Conservation (phyloP, 805 yeast species). For the Yarrowia bubula region DNA sequence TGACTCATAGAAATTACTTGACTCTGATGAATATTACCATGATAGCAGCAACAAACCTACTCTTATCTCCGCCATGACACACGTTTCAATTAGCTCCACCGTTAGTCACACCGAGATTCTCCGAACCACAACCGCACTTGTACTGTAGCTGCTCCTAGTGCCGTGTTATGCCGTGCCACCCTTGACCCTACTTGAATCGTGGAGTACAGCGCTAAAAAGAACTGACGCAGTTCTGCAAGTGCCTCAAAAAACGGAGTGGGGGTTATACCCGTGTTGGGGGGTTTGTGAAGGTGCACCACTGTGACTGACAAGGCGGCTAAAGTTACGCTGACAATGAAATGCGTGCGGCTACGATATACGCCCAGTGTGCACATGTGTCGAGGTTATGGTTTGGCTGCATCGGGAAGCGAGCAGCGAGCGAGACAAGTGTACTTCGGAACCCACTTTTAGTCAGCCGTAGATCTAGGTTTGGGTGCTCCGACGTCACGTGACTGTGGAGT, state of each 20-base stretch:
- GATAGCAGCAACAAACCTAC: neutral
- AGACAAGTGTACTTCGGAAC: constrained; percentile 1
- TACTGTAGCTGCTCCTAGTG: too few species aligned
- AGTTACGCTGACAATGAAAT: constrained; percentile 22
- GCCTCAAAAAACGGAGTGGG: neutral
- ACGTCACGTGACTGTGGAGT: neutral
- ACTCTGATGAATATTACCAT: neutral
- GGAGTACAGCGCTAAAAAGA: neutral
- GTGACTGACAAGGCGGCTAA: constrained; percentile 18
- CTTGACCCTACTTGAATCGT: neutral
- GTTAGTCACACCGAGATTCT: neutral
- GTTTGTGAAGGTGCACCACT: neutral
- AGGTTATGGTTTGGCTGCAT: constrained; percentile 12
- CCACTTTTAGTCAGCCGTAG: constrained; percentile 8
- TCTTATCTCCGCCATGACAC: neutral
- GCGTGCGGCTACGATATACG: neutral
- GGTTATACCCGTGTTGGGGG: neutral
- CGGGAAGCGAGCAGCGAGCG: constrained; percentile 15
- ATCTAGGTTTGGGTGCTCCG: neutral
- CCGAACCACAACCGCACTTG: neutral
- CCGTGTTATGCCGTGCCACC: neutral
- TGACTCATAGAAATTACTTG: constrained; percentile 16
- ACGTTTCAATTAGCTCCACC: too few species aligned
- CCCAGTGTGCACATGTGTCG: neutral
- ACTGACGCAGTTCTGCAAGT: neutral